phyloP scores from a whole-genome alignment of 345 rosid species.

The Gossypium bickii region DNA sequence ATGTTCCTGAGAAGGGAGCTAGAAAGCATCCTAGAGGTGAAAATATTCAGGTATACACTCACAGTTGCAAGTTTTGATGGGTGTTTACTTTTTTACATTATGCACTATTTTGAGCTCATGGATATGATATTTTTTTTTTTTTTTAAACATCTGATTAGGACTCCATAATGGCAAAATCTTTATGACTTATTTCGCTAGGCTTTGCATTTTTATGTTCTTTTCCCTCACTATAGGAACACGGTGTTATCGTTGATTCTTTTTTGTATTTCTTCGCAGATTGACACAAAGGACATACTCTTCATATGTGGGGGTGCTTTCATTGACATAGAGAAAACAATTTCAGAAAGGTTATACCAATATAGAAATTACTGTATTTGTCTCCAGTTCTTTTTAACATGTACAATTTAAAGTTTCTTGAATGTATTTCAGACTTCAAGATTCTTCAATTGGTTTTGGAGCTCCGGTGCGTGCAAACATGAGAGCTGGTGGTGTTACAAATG shows the following conservation, averaged over 20 bases:
- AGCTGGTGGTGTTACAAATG: slow-evolving; percentile 66
- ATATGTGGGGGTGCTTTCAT: slow-evolving; percentile 98
- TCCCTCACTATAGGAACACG: neutral
- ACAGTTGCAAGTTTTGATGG: neutral
- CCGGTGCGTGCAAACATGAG: slow-evolving; percentile 98
- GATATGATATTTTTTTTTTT: neutral
- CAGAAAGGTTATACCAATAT: slow-evolving; percentile 66
- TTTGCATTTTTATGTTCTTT: neutral
- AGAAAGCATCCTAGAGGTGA: slow-evolving; percentile 99
- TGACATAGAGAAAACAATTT: slow-evolving; percentile 95
- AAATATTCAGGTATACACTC: slow-evolving; percentile 77
- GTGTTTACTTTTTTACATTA: neutral
- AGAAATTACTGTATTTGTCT: neutral
- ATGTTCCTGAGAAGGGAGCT: slow-evolving; percentile 99
- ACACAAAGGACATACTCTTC: slow-evolving; percentile 98
- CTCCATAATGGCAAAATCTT: neutral
- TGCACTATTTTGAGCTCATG: neutral
- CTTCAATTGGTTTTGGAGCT: slow-evolving; percentile 98
- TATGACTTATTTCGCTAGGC: neutral
- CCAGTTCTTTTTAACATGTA: neutral
- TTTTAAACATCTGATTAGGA: neutral
- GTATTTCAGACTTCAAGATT: slow-evolving; percentile 79
- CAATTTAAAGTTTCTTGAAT: slow-evolving; percentile 14
- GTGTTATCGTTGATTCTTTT: neutral
- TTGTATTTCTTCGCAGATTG: slow-evolving; percentile 50